Evolutionary conservation across 2,329 filamentous ascomycete species (phyloP).

Genomic region (Aspergillus flavus): DNA sequence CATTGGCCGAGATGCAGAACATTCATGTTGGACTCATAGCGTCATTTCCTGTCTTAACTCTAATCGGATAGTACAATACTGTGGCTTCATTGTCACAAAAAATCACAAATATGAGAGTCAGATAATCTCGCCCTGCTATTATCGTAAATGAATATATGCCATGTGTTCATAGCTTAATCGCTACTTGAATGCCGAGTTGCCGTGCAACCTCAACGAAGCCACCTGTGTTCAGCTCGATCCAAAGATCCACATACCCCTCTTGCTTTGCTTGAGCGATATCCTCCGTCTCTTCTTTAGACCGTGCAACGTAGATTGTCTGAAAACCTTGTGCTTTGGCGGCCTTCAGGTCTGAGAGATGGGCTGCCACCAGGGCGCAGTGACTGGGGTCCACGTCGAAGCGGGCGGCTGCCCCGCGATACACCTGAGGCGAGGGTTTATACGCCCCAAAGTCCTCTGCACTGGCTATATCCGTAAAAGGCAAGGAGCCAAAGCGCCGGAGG

Average conservation of each 20-base stretch:
- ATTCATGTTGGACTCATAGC: not conserved
- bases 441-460: slow-evolving; percentile 71
- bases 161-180: not conserved
- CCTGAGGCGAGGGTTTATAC: slow-evolving; percentile 72
- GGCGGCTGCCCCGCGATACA: slow-evolving; percentile 69
- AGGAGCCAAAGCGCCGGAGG: slow-evolving; percentile 58
- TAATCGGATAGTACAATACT: not conserved
- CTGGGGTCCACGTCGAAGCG: slow-evolving; percentile 58
- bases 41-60: not conserved
- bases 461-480: slow-evolving; percentile 65
- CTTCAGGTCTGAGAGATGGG: slow-evolving; percentile 70
- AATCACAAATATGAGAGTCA: not conserved
- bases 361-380: slow-evolving; percentile 76
- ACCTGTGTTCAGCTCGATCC: slow-evolving; percentile 54
- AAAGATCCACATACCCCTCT: slow-evolving; percentile 67
- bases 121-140: not conserved
- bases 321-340: slow-evolving; percentile 67
- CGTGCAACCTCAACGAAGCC: slow-evolving; percentile 58
- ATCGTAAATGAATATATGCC: not conserved
- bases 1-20: not conserved
- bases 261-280: slow-evolving; percentile 55
- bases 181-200: slow-evolving; percentile 43
- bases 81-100: not conserved
- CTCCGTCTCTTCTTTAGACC: slow-evolving; percentile 66
- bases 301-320: slow-evolving; percentile 73